These are phyloP conservation scores for Glycine tomentella DNA, from an alignment of 306 rosid species.

Conservation along the genomic window DNA sequence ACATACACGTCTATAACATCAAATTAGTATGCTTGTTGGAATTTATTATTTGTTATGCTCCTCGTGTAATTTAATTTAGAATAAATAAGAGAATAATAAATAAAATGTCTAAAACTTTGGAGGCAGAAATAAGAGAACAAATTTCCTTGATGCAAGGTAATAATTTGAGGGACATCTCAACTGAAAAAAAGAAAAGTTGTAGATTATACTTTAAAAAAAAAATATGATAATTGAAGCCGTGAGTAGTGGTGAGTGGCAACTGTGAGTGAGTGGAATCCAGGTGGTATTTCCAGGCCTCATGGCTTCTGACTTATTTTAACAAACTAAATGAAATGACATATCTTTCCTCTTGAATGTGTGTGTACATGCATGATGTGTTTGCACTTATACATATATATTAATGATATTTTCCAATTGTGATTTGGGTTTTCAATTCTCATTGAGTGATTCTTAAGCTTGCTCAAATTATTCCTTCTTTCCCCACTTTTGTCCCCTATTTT, in stretches of 20 bases:
- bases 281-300: neutral
- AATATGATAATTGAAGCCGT: conserved; percentile 45
- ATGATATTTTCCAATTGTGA: conserved; percentile 30
- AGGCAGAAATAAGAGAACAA: neutral
- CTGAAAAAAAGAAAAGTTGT: neutral
- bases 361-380: neutral
- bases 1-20: neutral
- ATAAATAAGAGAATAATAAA: no score
- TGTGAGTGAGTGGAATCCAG: conserved; percentile 44
- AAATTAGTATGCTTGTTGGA: neutral
- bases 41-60: no score
- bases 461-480: conserved; percentile 45
- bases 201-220: neutral
- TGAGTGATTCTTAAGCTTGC: conserved; percentile 47
- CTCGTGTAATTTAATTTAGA: neutral
- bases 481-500: conserved; percentile 45
- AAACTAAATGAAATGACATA: conserved; percentile 6
- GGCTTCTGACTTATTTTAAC: conserved; percentile 16
- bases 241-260: conserved; percentile 43
- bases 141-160: neutral
- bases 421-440: neutral
- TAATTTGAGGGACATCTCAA: conserved; percentile 15
- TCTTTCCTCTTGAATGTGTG: conserved; percentile 31
- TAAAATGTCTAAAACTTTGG: neutral
- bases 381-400: neutral